Conservation (phyloP, 805 yeast genomes). For the Citeromyces matritensis region DNA sequence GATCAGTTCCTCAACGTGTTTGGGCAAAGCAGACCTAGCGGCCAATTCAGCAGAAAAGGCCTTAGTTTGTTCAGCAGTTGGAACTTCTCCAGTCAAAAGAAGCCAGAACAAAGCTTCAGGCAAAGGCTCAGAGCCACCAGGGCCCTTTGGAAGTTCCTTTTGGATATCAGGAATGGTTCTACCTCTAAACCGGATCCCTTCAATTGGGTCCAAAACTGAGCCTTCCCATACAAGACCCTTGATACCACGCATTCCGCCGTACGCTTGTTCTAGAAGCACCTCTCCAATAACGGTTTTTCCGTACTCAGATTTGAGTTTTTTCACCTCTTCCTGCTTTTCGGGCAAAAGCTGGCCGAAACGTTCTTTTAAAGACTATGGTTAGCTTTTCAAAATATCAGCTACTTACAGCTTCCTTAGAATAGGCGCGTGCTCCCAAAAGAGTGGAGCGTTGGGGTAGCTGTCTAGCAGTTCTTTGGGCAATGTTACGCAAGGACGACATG, state of each 20-base stretch:
- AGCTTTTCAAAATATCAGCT: not conserved
- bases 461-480: conserved; percentile 6
- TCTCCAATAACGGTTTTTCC: conserved; percentile 78
- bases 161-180: conserved; percentile 70
- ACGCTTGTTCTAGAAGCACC: conserved; percentile 64
- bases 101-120: conserved; percentile 83
- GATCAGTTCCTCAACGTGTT: conserved; percentile 57
- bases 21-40: conserved; percentile 64
- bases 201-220: conserved; percentile 70
- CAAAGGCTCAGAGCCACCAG: conserved; percentile 45
- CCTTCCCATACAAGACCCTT: conserved; percentile 84
- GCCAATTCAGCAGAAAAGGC: conserved; percentile 66
- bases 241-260: conserved; percentile 88
- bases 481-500: conserved; percentile 7
- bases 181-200: conserved; percentile 81
- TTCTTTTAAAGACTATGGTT: conserved; percentile 69
- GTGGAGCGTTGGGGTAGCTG: conserved; percentile 3
- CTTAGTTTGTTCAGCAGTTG: conserved; percentile 55
- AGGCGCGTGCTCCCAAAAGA: conserved; percentile 4
- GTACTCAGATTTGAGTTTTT: conserved; percentile 77
- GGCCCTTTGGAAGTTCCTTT: conserved; percentile 60
- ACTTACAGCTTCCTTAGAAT: conserved; percentile 3
- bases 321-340: conserved; percentile 81
- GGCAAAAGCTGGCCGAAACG: conserved; percentile 89
- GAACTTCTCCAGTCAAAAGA: conserved; percentile 70